phyloP scores from a whole-genome alignment of 1,284 basidiomycete species.

The Rhodotorula sp. region DNA sequence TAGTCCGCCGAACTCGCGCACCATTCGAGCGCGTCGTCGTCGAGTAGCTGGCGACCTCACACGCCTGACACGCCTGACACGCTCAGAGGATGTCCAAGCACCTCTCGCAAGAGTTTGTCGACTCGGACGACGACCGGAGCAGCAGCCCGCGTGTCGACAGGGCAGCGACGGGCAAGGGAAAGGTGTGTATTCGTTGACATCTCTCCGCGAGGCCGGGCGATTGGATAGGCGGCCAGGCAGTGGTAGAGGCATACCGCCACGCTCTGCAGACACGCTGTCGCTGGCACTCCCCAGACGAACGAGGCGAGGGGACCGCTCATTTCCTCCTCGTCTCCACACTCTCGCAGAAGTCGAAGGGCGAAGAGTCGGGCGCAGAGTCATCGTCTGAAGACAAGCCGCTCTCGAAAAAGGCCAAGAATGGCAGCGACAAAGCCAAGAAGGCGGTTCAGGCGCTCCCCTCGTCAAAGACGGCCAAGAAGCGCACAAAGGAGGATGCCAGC shows the following conservation, averaged over 20 bases:
- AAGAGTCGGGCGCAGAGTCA: background rate
- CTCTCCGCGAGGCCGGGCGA: background rate
- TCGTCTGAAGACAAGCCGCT: constrained; percentile 1
- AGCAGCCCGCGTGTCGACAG: background rate
- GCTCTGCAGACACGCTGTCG: too few relatives aligned
- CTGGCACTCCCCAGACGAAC: too few relatives aligned
- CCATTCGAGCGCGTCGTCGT: background rate
- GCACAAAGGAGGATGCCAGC: background rate
- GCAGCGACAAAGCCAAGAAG: background rate
- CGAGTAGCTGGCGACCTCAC: background rate
- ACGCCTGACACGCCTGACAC: background rate
- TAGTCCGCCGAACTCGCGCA: background rate
- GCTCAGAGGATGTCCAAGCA: background rate
- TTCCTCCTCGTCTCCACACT: background rate
- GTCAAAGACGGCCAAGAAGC: background rate
- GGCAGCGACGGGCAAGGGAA: background rate
- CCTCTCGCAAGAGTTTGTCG: constrained; percentile 9
- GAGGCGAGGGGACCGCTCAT: background rate
- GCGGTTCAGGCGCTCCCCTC: background rate
- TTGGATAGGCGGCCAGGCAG: too few relatives aligned
- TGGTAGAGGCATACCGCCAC: too few relatives aligned
- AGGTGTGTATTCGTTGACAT: constrained; percentile 11
- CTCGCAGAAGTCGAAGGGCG: background rate
- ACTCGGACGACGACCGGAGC: constrained; percentile 26
- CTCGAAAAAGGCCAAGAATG: constrained; percentile 12